phyloP scores from a whole-genome alignment of 2,329 filamentous ascomycete species.

The Trichoderma brevicompactum region DNA sequence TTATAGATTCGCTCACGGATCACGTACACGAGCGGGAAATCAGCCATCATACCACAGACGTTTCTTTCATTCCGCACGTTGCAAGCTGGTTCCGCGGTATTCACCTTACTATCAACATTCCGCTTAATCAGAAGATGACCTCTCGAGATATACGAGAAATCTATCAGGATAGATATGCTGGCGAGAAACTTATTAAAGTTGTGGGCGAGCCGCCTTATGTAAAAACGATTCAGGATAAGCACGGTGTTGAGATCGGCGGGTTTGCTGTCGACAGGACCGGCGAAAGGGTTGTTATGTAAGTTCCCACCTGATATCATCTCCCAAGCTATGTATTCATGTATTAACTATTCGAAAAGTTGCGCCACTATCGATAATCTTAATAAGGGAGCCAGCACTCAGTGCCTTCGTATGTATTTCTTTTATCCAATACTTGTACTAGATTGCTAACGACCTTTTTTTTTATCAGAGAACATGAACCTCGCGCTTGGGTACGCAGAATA shows the following conservation, averaged over 20 bases:
- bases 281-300: no score
- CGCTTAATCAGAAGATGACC: conserved; percentile 80
- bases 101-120: conserved; percentile 86
- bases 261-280: conserved; percentile 43
- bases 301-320: no score
- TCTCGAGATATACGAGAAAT: conserved; percentile 90
- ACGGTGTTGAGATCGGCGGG: conserved; percentile 90
- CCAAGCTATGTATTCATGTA: no score
- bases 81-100: conserved; percentile 88
- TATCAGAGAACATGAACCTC: conserved; percentile 97
- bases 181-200: conserved; percentile 93
- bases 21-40: conserved; percentile 97
- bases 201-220: conserved; percentile 88
- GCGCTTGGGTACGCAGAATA: no score
- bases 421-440: no score
- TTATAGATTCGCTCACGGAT: conserved; percentile 78
- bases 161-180: conserved; percentile 95
- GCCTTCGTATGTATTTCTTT: conserved; percentile 69
- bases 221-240: conserved; percentile 80
- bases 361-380: conserved; percentile 92
- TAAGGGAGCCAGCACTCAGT: conserved; percentile 92
- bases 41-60: conserved; percentile 69
- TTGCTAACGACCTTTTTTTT: neutral
- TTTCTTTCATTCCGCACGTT: conserved; percentile 84
- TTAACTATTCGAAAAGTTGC: conserved; percentile 43